Evolutionary conservation across 1,139 yeast species (phyloP).

Genomic region (Pichia inconspicua): DNA sequence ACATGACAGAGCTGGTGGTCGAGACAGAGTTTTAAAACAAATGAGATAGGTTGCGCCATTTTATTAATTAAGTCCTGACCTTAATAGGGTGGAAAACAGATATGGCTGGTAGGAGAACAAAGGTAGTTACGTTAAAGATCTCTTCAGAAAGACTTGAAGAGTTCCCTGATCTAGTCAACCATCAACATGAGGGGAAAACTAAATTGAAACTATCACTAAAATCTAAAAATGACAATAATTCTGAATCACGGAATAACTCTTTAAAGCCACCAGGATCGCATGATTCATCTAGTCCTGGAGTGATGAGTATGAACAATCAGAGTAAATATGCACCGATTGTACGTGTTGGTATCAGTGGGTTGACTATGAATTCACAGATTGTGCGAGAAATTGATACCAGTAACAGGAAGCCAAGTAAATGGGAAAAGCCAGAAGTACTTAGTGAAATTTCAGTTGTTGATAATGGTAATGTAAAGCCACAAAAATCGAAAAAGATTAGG

Average conservation of each 20-base stretch:
- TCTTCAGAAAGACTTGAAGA: slow-evolving; percentile 2
- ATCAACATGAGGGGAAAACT: slow-evolving; percentile 1
- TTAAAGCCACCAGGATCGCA: slow-evolving; percentile 1
- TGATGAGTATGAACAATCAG: background rate
- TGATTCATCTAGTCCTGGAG: slow-evolving; percentile 3
- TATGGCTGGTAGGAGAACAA: slow-evolving; percentile 7
- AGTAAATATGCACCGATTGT: slow-evolving; percentile 7
- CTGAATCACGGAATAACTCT: slow-evolving; percentile 2
- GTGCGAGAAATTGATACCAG: slow-evolving; percentile 16
- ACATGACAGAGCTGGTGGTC: background rate
- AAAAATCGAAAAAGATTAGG: background rate
- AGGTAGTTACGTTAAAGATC: slow-evolving; percentile 6
- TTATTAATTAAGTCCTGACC: background rate
- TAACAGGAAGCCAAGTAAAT: slow-evolving; percentile 10
- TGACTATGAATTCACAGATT: slow-evolving; percentile 15
- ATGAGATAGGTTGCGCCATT: no score
- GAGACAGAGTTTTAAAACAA: no score
- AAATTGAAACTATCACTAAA: background rate
- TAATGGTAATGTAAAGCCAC: background rate
- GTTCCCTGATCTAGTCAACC: slow-evolving; percentile 8
- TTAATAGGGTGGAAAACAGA: background rate
- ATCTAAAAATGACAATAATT: background rate
- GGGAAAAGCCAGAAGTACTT: slow-evolving; percentile 6
- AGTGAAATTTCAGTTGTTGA: background rate
- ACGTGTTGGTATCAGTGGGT: slow-evolving; percentile 16